Evolutionary conservation across 305 asterid species (phyloP).

Genomic region (Caryopteris hybrid): DNA sequence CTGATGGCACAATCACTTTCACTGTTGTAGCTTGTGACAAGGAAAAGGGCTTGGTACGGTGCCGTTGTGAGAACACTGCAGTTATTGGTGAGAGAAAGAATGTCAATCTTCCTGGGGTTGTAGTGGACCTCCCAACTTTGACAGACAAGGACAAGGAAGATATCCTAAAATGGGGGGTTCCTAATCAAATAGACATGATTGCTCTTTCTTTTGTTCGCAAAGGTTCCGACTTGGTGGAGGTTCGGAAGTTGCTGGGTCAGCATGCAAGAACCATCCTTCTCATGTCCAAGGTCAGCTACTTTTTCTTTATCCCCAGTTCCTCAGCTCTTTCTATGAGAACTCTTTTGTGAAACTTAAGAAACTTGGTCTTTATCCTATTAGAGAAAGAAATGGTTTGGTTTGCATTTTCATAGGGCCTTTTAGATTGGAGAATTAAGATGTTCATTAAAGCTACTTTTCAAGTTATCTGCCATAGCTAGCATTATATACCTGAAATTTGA

Average conservation of each 20-base stretch:
- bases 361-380: background rate
- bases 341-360: background rate
- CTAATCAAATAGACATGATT: conserved; percentile 59
- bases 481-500: too few relatives aligned
- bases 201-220: conserved; percentile 65
- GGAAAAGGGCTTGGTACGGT: conserved; percentile 36
- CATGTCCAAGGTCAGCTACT: conserved; percentile 48
- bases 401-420: background rate
- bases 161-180: conserved; percentile 56
- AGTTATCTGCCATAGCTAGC: background rate
- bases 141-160: conserved; percentile 66
- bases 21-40: conserved; percentile 46
- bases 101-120: conserved; percentile 65
- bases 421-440: background rate
- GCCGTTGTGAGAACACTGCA: conserved; percentile 61
- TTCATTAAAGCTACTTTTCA: background rate
- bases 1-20: conserved; percentile 61
- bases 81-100: conserved; percentile 66
- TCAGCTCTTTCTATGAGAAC: too few relatives aligned
- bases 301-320: background rate
- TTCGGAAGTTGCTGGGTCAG: conserved; percentile 51
- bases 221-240: conserved; percentile 60
- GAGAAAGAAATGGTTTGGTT: background rate
- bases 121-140: conserved; percentile 64
- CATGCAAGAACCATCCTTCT: conserved; percentile 58